These are phyloP conservation scores for Takakia lepidozioides DNA, from an alignment of 225 moss, liverwort and hornwort genomes.

Conservation along the genomic window DNA sequence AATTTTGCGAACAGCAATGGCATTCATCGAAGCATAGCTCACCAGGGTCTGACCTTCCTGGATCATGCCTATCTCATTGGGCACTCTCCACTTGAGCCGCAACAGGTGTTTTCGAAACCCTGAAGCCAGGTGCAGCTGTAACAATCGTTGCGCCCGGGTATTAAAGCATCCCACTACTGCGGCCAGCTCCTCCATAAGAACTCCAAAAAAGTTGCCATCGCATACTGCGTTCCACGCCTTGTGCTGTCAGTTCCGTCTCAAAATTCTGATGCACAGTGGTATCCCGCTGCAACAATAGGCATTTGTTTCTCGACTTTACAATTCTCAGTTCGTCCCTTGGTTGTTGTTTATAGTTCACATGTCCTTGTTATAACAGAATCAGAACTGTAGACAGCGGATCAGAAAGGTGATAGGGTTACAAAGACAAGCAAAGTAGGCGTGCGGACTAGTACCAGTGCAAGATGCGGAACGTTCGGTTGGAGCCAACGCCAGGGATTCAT, in stretches of 20 bases:
- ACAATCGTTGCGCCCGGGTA: constrained; percentile 55
- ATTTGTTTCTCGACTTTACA: too few species aligned
- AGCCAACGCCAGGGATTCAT: neutral
- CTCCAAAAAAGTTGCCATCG: constrained; percentile 75
- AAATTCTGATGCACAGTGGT: too few species aligned
- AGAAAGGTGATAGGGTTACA: too few species aligned
- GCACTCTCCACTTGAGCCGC: constrained; percentile 34
- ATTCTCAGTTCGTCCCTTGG: too few species aligned
- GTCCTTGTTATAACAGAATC: too few species aligned
- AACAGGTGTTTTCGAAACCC: constrained; percentile 60
- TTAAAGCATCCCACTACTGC: constrained; percentile 82
- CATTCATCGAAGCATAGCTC: constrained; percentile 92
- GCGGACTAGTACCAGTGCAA: constrained; percentile 14
- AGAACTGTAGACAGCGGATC: too few species aligned
- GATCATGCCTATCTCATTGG: constrained; percentile 35
- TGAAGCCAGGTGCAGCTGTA: constrained; percentile 63
- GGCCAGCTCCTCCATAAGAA: constrained; percentile 49
- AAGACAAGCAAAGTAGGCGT: neutral
- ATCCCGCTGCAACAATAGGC: too few species aligned
- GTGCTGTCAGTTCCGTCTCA: too few species aligned
- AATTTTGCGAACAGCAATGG: constrained; percentile 84
- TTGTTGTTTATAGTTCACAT: too few species aligned
- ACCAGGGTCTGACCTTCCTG: constrained; percentile 67
- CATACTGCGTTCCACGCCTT: too few species aligned
- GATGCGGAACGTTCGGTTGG: constrained; percentile 4